Evolutionary conservation across 2,329 filamentous ascomycete species (phyloP), one percentile per base, ranked within the genome.

Genomic region (Aspergillus spinulosporus): DNA sequence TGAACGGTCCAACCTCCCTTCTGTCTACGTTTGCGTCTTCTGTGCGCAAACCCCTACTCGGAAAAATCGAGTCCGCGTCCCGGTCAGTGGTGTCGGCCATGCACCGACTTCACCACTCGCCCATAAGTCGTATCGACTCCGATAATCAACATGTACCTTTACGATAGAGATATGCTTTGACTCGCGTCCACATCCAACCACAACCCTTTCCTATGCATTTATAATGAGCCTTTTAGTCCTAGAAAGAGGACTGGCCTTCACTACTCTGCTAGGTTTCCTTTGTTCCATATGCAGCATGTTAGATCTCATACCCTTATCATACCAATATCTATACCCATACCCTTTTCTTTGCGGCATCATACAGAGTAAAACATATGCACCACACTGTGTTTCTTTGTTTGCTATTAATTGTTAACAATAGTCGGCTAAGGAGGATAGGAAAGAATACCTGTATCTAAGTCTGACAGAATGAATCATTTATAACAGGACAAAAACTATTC

Each of bases 1-100:
- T n/a, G 77, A 80, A 54, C 68, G 74, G 14, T 74, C 76, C 37
- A 77, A 76, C 52, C 69, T 80, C 21, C 71, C 76, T 7, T 75
- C 77, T 1, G 70, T 78, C 31, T 82, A 81, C 61, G 75, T 81
- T 9, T 83, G 81, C 65, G 68, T 78, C 42, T 80, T 80, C 57
- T 83, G 81, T 63, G 76, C 74, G 4, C 73, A 73, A 52, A 78
- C 76, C 1, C 76, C 76, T 1, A 69, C 74, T 32, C 68, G 73
- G 26, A 65, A 68, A 28, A 72, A 74, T 15, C 73, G 73, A 31
- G 53, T 67, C 6, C 69, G 72, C 28, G 70, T 70, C 36, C 67
- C 71, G n/a, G 64, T 70, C 36, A 65, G 64, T 6, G 61, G 64
- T 43, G 53, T 66, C 46, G 65, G 64, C 8, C 67, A 71, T 43